Evolutionary conservation across 2,329 filamentous ascomycete species (phyloP).

Genomic region (Alternaria tenuissima): DNA sequence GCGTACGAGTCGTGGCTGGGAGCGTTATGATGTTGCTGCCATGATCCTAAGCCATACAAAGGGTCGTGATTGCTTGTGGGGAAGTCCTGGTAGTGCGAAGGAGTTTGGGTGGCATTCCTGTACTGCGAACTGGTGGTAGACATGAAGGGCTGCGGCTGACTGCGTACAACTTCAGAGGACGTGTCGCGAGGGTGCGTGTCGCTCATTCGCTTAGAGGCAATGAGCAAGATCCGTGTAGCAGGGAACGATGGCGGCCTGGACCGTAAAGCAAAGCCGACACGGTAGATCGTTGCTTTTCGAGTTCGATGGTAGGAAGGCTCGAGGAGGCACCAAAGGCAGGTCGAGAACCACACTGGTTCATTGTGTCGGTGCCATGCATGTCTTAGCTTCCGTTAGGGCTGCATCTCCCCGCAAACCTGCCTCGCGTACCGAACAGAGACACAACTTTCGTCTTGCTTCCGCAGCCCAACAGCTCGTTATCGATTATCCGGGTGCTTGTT

Average conservation of each 20-base stretch:
- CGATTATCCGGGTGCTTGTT: neutral
- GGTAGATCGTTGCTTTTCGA: constrained; percentile 28
- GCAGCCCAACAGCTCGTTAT: neutral
- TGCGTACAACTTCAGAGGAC: constrained; percentile 31
- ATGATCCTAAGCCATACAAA: constrained; percentile 37
- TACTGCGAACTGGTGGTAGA: constrained; percentile 42
- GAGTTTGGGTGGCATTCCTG: constrained; percentile 36
- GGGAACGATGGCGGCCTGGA: constrained; percentile 28
- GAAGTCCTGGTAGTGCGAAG: constrained; percentile 40
- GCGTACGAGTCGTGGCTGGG: constrained; percentile 31
- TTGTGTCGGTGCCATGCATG: constrained; percentile 28
- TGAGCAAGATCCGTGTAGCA: constrained; percentile 28
- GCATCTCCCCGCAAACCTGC: constrained; percentile 31
- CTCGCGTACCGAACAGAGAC: neutral
- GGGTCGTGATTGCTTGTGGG: constrained; percentile 32
- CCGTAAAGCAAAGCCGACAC: constrained; percentile 29
- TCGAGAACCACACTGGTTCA: constrained; percentile 25
- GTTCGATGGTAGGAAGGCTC: constrained; percentile 28
- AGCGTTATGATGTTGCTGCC: constrained; percentile 25
- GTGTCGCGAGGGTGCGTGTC: constrained; percentile 25
- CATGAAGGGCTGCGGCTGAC: constrained; percentile 40
- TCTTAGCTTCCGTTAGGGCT: constrained; percentile 35
- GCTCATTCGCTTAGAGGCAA: constrained; percentile 30
- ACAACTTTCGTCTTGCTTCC: neutral
- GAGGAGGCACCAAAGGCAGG: constrained; percentile 31